phyloP scores from a whole-genome alignment of 129 eudicot genomes.

The Chrysanthemum makinoi region DNA sequence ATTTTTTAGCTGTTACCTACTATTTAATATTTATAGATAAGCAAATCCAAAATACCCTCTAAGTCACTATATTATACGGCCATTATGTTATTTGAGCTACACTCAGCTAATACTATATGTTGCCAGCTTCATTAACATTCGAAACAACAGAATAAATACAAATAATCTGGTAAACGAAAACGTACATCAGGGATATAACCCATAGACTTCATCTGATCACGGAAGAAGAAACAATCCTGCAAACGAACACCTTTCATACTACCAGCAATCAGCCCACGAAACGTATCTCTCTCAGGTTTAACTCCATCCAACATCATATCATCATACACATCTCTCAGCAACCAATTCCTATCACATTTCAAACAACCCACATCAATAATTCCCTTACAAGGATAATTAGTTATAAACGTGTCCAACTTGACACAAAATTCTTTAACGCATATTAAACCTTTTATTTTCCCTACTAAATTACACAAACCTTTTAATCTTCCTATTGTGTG shows the following conservation, averaged over 20 bases:
- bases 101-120: too few relatives aligned
- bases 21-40: too few relatives aligned
- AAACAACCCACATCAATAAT: neutral
- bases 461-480: too few relatives aligned
- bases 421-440: neutral
- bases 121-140: too few relatives aligned
- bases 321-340: slow-evolving; percentile 91
- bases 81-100: too few relatives aligned
- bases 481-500: too few relatives aligned
- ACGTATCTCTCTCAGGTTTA: slow-evolving; percentile 72
- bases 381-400: neutral
- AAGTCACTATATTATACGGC: too few relatives aligned
- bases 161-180: slow-evolving; percentile 4
- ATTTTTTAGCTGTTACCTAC: too few relatives aligned
- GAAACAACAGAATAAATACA: neutral
- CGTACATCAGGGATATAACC: slow-evolving; percentile 94
- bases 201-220: slow-evolving; percentile 71
- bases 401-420: neutral
- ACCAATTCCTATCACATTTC: slow-evolving; percentile 44
- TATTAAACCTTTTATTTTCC: too few relatives aligned
- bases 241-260: slow-evolving; percentile 78
- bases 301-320: slow-evolving; percentile 96
- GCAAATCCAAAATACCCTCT: too few relatives aligned
- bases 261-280: slow-evolving; percentile 65
- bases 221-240: slow-evolving; percentile 86